Evolutionary conservation across 2,329 filamentous ascomycete species (phyloP).

Genomic region (Cordyceps cateniannulata): DNA sequence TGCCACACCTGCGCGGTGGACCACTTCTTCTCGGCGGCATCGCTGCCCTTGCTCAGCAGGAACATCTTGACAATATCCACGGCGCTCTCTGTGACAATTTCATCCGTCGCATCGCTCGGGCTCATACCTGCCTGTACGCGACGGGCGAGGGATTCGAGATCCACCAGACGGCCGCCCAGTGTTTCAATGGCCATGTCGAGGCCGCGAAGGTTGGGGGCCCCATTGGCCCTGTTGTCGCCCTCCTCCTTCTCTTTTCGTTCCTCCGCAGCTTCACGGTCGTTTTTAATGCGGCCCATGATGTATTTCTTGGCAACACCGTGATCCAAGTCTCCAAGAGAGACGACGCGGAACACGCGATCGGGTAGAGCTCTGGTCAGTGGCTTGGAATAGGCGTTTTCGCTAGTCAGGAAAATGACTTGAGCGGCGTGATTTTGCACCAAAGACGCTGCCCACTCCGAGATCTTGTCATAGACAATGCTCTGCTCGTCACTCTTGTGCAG

Average conservation of each 20-base stretch:
- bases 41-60: slow-evolving; percentile 55
- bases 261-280: slow-evolving; percentile 29
- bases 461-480: slow-evolving; percentile 65
- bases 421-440: slow-evolving; percentile 83
- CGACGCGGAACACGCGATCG: slow-evolving; percentile 81
- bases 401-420: slow-evolving; percentile 91
- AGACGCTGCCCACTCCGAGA: slow-evolving; percentile 83
- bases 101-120: slow-evolving; percentile 71
- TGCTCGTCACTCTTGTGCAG: slow-evolving; percentile 66
- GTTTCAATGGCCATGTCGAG: slow-evolving; percentile 76
- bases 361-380: slow-evolving; percentile 80
- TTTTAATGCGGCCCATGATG: slow-evolving; percentile 74
- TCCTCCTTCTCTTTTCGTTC: slow-evolving; percentile 21
- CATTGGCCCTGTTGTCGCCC: slow-evolving; percentile 19
- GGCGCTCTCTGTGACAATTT: slow-evolving; percentile 84
- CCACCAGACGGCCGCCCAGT: slow-evolving; percentile 86
- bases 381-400: slow-evolving; percentile 83
- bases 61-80: slow-evolving; percentile 93
- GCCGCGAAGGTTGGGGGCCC: slow-evolving; percentile 50
- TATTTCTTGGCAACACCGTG: slow-evolving; percentile 83
- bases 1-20: slow-evolving; percentile 84
- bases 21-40: slow-evolving; percentile 56
- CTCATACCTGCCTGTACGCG: slow-evolving; percentile 82
- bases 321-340: slow-evolving; percentile 79
- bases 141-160: slow-evolving; percentile 89